Conservation (phyloP, 306 rosid genomes). For the Malus asiatica region DNA sequence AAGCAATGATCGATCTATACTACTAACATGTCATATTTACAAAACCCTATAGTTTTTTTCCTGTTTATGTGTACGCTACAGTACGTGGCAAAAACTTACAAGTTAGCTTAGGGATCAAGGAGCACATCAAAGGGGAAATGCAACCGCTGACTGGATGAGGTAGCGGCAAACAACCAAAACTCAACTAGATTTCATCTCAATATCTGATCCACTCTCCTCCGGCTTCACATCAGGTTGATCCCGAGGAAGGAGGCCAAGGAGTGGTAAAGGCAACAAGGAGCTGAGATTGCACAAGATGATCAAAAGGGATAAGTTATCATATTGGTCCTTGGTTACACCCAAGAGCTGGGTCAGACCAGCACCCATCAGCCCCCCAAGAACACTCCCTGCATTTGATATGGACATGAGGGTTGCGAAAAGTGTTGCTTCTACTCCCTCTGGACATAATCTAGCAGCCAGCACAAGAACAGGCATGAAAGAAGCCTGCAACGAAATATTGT, state of each 20-base stretch:
- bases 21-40: conserved; percentile 16
- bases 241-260: conserved; percentile 81
- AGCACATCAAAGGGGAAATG: background rate
- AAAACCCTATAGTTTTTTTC: background rate
- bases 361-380: conserved; percentile 87
- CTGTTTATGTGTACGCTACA: conserved; percentile 8
- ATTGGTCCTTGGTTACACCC: conserved; percentile 81
- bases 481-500: conserved; percentile 47
- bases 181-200: conserved; percentile 77
- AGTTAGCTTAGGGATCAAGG: background rate
- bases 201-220: conserved; percentile 47
- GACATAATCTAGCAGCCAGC: conserved; percentile 88
- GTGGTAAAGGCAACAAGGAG: conserved; percentile 86
- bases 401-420: conserved; percentile 99
- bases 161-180: conserved; percentile 10
- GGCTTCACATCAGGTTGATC: conserved; percentile 37
- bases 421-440: conserved; percentile 98
- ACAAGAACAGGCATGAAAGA: conserved; percentile 99
- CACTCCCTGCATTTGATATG: conserved; percentile 81
- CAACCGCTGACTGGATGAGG: background rate
- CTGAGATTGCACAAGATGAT: conserved; percentile 84
- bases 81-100: background rate
- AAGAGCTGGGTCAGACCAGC: conserved; percentile 83
- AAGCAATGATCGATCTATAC: background rate
- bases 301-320: conserved; percentile 66